Conservation (phyloP, 352 stramenopile species). For the Aphanomyces stellatus region DNA sequence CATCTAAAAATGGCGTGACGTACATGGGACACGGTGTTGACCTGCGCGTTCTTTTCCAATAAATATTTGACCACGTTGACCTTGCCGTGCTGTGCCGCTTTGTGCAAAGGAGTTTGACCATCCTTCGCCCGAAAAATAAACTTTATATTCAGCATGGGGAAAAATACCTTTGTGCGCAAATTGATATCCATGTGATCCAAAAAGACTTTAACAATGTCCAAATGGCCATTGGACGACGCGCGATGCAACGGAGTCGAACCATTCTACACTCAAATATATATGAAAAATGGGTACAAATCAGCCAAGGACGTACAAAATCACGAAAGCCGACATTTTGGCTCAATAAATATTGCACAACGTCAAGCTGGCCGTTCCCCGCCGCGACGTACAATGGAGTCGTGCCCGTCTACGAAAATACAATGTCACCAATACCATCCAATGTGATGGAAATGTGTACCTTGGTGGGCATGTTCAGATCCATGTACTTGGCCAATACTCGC, state of each 20-base stretch:
- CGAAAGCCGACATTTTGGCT: not conserved
- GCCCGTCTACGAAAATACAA: not conserved
- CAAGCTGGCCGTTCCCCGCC: not conserved
- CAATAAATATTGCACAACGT: not conserved
- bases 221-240: not conserved
- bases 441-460: not conserved
- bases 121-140: not conserved
- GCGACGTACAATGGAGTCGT: not conserved
- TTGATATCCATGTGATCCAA: not conserved
- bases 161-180: not conserved
- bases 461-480: not conserved
- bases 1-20: not conserved
- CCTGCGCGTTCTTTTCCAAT: not conserved
- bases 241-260: not conserved
- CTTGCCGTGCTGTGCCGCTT: not conserved
- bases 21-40: not conserved
- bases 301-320: not conserved
- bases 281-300: not conserved
- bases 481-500: not conserved
- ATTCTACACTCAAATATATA: not conserved
- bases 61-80: not conserved
- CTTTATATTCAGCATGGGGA: not conserved
- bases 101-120: constrained; percentile 1
- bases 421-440: no score
- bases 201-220: not conserved